Evolutionary conservation across 2,329 filamentous ascomycete genomes (phyloP).

Genomic region (Thermothelomyces thermophilus): DNA sequence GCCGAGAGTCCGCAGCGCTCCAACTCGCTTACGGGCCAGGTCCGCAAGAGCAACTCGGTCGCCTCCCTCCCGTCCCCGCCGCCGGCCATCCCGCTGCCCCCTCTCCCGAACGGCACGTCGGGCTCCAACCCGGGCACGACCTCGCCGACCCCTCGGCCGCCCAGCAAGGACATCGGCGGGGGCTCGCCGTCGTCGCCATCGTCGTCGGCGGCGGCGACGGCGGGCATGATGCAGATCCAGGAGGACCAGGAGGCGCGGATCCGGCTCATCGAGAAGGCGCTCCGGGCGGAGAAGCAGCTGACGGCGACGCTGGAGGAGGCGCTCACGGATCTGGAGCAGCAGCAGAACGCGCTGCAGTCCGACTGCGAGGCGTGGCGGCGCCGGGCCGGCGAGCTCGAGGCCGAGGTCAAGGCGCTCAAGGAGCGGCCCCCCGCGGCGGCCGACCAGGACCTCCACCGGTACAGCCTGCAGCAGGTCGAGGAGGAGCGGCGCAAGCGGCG

Average conservation of each 20-base stretch:
- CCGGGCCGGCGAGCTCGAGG: slow-evolving; percentile 70
- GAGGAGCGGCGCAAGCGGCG: slow-evolving; percentile 91
- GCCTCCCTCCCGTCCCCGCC: slow-evolving; percentile 86
- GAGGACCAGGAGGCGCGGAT: slow-evolving; percentile 96
- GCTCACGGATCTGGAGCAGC: slow-evolving; percentile 84
- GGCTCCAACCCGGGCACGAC: slow-evolving; percentile 34
- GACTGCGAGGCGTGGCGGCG: slow-evolving; percentile 89
- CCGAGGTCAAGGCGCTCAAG: slow-evolving; percentile 61
- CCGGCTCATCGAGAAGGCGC: slow-evolving; percentile 91
- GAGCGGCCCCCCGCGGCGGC: slow-evolving; percentile 35
- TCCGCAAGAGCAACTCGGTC: slow-evolving; percentile 79
- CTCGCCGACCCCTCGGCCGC: slow-evolving; percentile 58
- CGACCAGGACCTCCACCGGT: slow-evolving; percentile 47
- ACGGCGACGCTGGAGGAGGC: slow-evolving; percentile 94
- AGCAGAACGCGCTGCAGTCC: slow-evolving; percentile 83
- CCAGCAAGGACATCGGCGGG: slow-evolving; percentile 67
- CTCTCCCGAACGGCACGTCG: slow-evolving; percentile 59
- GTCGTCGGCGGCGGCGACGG: background rate
- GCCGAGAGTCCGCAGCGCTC: slow-evolving; percentile 45
- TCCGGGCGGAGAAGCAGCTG: slow-evolving; percentile 92
- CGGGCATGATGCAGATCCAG: slow-evolving; percentile 63
- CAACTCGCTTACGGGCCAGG: slow-evolving; percentile 57
- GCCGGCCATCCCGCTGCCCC: slow-evolving; percentile 90
- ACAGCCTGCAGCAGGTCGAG: slow-evolving; percentile 83
- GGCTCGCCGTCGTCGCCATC: too few species aligned